These are phyloP conservation scores for Cyberlindnera xishuangbannaensis DNA, from an alignment of 805 yeast genomes.

Conservation along the genomic window DNA sequence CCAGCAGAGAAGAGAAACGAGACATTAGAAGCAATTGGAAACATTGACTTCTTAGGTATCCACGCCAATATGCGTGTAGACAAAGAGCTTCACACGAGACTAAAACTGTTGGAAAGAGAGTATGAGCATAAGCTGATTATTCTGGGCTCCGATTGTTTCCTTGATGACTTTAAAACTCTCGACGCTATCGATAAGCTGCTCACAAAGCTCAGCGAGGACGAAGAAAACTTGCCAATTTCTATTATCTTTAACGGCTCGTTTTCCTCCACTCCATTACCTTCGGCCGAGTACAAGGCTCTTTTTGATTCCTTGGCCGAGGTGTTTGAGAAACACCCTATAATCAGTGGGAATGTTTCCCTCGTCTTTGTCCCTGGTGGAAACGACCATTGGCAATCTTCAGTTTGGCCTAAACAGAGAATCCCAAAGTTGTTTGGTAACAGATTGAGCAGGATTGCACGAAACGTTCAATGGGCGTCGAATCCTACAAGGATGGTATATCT, in stretches of 20 bases:
- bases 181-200: constrained; percentile 66
- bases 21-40: constrained; percentile 69
- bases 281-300: constrained; percentile 52
- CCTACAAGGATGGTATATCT: constrained; percentile 76
- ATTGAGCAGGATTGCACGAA: constrained; percentile 50
- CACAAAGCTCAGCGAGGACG: constrained; percentile 43
- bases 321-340: constrained; percentile 50
- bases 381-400: constrained; percentile 87
- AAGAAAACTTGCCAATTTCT: constrained; percentile 50
- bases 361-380: constrained; percentile 82
- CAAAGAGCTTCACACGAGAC: constrained; percentile 45
- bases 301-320: constrained; percentile 73
- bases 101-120: constrained; percentile 52
- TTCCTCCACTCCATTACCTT: constrained; percentile 54
- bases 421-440: constrained; percentile 70
- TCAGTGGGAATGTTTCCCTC: constrained; percentile 49
- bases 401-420: constrained; percentile 70
- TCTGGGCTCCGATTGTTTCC: constrained; percentile 67
- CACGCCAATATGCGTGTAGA: constrained; percentile 55
- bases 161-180: constrained; percentile 54
- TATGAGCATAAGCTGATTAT: constrained; percentile 58
- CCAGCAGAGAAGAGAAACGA: constrained; percentile 72
- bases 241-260: constrained; percentile 85
- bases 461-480: constrained; percentile 60
- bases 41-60: constrained; percentile 61